A percentile compares a stretch with the other conserved stretches of the same genome.
phyloP scores from a whole-genome alignment of 441 rosid species.

The Croton setiger region DNA sequence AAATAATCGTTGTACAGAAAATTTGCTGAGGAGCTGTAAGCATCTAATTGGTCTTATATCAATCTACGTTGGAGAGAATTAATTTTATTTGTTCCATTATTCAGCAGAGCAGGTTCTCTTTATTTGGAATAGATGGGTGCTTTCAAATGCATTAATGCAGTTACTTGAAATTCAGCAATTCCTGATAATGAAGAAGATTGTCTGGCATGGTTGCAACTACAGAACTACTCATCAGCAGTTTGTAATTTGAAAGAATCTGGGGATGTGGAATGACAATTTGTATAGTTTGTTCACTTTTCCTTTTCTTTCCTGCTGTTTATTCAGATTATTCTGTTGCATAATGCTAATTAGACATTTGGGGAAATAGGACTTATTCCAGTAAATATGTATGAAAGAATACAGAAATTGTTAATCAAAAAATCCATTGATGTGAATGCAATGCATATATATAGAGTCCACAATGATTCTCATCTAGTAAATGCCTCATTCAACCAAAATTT shows the following conservation, averaged over 20 bases:
- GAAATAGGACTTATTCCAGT: background rate
- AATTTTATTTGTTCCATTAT: background rate
- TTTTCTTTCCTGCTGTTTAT: background rate
- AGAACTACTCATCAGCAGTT: background rate
- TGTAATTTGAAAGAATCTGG: background rate
- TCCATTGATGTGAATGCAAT: background rate
- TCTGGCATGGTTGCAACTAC: background rate
- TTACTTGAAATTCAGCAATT: background rate
- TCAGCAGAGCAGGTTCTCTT: background rate
- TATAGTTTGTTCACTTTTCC: background rate
- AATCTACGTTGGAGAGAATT: background rate
- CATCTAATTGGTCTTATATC: background rate
- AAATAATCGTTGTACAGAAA: background rate
- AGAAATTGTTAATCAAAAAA: background rate
- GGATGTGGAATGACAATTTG: constrained; percentile 6
- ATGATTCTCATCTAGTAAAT: background rate
- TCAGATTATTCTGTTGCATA: background rate
- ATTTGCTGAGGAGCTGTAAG: background rate
- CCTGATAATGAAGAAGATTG: background rate
- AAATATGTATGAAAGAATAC: background rate
- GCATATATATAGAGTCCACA: background rate
- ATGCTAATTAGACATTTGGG: background rate
- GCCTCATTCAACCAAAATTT: background rate
- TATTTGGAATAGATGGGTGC: background rate
- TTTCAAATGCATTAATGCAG: background rate